These are phyloP conservation scores for Pterulicium gracile DNA, from an alignment of 1,284 basidiomycete genomes.

Conservation along the genomic window DNA sequence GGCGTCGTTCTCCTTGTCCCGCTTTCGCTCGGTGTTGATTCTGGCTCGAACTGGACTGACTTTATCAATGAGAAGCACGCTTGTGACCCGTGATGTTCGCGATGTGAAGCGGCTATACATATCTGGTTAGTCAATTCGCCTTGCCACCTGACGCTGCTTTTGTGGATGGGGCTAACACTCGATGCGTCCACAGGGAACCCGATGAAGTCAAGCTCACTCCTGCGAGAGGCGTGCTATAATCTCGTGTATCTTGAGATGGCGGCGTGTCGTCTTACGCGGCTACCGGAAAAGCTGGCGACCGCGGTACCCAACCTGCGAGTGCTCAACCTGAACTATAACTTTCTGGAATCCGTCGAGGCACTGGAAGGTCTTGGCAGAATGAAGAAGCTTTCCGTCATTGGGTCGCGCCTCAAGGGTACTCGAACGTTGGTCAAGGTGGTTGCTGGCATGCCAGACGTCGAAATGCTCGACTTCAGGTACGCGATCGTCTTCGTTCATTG, in stretches of 20 bases:
- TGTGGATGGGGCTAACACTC: too few species aligned
- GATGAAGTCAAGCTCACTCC: slow-evolving; percentile 25
- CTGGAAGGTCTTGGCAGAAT: slow-evolving; percentile 69
- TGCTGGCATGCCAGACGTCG: slow-evolving; percentile 63
- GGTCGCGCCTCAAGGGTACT: slow-evolving; percentile 65
- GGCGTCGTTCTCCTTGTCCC: slow-evolving; percentile 8
- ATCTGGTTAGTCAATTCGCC: slow-evolving; percentile 52
- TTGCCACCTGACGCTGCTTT: too few species aligned
- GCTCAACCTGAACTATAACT: slow-evolving; percentile 95
- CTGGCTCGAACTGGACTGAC: not conserved
- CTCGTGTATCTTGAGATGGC: slow-evolving; percentile 91
- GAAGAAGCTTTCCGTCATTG: slow-evolving; percentile 78
- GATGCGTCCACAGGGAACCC: not conserved
- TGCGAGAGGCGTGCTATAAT: slow-evolving; percentile 69
- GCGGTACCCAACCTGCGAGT: slow-evolving; percentile 83
- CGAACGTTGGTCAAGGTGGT: slow-evolving; percentile 64
- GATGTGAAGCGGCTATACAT: slow-evolving; percentile 91
- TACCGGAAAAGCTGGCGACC: slow-evolving; percentile 59
- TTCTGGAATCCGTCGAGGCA: slow-evolving; percentile 60
- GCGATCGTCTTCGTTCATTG: slow-evolving; percentile 20
- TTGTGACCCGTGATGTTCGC: slow-evolving; percentile 67
- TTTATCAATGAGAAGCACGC: slow-evolving; percentile 24
- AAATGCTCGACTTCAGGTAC: slow-evolving; percentile 86
- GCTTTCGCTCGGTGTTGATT: not conserved
- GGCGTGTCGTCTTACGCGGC: slow-evolving; percentile 71